Evolutionary conservation across 2,329 filamentous ascomycete species (phyloP).

Genomic region (Claviceps sp.): DNA sequence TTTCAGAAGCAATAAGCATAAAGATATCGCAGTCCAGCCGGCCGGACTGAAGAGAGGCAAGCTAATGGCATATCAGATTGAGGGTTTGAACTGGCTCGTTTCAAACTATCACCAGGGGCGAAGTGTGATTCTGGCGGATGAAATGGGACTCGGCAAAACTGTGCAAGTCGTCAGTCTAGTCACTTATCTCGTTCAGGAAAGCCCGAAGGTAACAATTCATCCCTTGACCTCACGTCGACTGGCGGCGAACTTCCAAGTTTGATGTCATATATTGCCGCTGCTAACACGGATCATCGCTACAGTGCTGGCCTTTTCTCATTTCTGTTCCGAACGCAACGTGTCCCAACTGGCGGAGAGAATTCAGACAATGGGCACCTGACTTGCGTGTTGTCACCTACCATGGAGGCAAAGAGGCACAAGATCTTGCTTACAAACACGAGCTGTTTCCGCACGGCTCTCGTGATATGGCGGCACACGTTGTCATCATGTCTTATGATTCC

Average conservation of each 20-base stretch:
- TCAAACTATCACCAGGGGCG: constrained; percentile 73
- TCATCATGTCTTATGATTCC: constrained; percentile 91
- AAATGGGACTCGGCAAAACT: constrained; percentile 97
- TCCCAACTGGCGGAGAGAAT: constrained; percentile 93
- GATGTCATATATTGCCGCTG: neutral
- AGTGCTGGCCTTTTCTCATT: constrained; percentile 81
- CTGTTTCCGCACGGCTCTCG: constrained; percentile 57
- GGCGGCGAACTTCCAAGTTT: neutral
- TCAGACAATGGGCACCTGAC: constrained; percentile 82
- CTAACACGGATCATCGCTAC: constrained; percentile 7
- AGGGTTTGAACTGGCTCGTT: constrained; percentile 90
- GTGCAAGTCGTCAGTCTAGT: constrained; percentile 83
- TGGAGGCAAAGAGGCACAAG: constrained; percentile 60
- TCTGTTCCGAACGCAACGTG: constrained; percentile 93
- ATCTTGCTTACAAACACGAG: constrained; percentile 70
- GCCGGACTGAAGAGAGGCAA: constrained; percentile 60
- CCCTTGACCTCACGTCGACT: too few relatives aligned
- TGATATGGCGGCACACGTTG: constrained; percentile 74
- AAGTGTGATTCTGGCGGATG: constrained; percentile 87
- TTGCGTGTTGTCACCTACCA: constrained; percentile 88
- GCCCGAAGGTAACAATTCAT: constrained; percentile 30
- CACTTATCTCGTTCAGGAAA: constrained; percentile 54
- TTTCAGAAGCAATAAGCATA: constrained; percentile 55
- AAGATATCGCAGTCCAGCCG: constrained; percentile 60
- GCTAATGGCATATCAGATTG: constrained; percentile 85